phyloP scores from a whole-genome alignment of 208 protist species.

The Crithidia expoeki region DNA sequence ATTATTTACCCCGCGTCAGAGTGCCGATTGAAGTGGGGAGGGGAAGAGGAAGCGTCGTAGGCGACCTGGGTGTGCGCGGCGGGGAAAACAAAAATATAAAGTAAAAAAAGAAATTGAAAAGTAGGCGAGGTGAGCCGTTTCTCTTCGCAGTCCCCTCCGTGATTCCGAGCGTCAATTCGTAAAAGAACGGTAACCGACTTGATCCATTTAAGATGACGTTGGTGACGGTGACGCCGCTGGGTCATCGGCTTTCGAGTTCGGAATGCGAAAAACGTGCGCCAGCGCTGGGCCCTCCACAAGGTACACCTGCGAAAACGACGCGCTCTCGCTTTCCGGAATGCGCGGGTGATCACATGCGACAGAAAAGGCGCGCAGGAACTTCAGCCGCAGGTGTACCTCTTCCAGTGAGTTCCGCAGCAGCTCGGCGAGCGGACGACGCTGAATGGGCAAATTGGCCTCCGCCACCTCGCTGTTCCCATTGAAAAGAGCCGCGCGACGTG shows the following conservation, averaged over 20 bases:
- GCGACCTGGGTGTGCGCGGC: no score
- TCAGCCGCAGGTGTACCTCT: constrained; percentile 48
- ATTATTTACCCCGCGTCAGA: no score
- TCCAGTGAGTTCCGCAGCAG: constrained; percentile 50
- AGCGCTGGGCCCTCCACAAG: constrained; percentile 60
- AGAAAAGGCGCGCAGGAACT: constrained; percentile 67
- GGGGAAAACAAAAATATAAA: no score
- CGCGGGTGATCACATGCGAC: constrained; percentile 72
- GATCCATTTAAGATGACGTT: background rate
- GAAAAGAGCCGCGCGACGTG: constrained; percentile 6
- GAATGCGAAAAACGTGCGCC: constrained; percentile 29
- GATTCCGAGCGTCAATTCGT: no score
- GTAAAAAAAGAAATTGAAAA: no score
- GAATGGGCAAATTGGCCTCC: constrained; percentile 15
- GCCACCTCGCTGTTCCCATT: constrained; percentile 5
- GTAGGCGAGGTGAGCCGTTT: no score
- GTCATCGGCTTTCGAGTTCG: constrained; percentile 10
- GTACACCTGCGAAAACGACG: constrained; percentile 67
- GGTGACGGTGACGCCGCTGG: background rate
- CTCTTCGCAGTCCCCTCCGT: no score
- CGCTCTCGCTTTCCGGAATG: constrained; percentile 53
- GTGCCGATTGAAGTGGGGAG: no score
- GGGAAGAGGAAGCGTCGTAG: no score
- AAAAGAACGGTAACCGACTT: no score
- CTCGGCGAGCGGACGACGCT: constrained; percentile 38